A percentile compares a stretch with the other conserved stretches of the same genome.
These are phyloP conservation scores for Epichloe hybrida DNA, from an alignment of 2,329 filamentous ascomycete genomes.

Conservation along the genomic window DNA sequence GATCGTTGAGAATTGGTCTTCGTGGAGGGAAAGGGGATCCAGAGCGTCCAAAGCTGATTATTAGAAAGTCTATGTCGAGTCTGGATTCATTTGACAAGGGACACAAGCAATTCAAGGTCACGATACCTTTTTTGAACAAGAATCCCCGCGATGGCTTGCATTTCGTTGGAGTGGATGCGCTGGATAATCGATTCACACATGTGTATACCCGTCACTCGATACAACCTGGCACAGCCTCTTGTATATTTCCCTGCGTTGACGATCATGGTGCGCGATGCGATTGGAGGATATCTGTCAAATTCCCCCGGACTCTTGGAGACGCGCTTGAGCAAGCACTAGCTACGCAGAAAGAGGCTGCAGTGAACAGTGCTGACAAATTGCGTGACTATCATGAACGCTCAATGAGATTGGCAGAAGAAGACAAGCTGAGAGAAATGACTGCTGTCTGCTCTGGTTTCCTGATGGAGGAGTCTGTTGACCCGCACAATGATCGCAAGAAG, in stretches of 20 bases:
- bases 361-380: constrained; percentile 21
- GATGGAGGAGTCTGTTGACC: constrained; percentile 68
- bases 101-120: constrained; percentile 33
- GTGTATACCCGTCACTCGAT: constrained; percentile 75
- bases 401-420: constrained; percentile 52
- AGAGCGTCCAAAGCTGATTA: constrained; percentile 28
- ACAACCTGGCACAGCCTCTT: constrained; percentile 66
- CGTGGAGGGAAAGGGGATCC: constrained; percentile 23
- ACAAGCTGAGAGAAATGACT: constrained; percentile 76
- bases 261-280: constrained; percentile 66
- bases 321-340: constrained; percentile 39
- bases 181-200: constrained; percentile 77
- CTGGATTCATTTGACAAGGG: constrained; percentile 23
- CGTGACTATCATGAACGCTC: constrained; percentile 27
- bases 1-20: constrained; percentile 34
- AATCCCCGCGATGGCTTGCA: constrained; percentile 77
- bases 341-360: constrained; percentile 23
- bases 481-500: constrained; percentile 67
- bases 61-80: constrained; percentile 28
- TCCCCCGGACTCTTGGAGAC: constrained; percentile 75
- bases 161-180: constrained; percentile 73
- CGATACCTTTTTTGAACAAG: constrained; percentile 64
- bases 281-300: constrained; percentile 82
- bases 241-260: constrained; percentile 93
- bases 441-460: constrained; percentile 85